A percentile compares a stretch with the other conserved stretches of the same genome.
These are phyloP conservation scores for Truncatella angustata DNA, from an alignment of 2,329 filamentous ascomycete genomes.

Conservation along the genomic window DNA sequence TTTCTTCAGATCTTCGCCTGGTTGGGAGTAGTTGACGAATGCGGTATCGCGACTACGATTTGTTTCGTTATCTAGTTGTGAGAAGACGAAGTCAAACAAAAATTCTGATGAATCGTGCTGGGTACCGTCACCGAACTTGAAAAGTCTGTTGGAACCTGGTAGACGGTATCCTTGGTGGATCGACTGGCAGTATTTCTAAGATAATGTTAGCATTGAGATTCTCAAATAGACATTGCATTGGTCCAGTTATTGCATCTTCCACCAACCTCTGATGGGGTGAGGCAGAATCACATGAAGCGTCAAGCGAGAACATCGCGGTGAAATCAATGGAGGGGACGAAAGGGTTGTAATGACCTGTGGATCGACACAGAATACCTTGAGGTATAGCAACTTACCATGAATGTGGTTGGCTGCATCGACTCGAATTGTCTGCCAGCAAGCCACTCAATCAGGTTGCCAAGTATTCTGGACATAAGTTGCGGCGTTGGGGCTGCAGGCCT, in stretches of 20 bases:
- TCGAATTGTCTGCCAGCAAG: conserved; percentile 49
- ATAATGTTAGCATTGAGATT: conserved; percentile 14
- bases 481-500: conserved; percentile 58
- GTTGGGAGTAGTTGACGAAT: conserved; percentile 9
- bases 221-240: neutral
- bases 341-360: too few species aligned
- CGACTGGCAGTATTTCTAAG: conserved; percentile 60
- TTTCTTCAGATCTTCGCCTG: conserved; percentile 16
- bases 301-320: too few species aligned
- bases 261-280: too few species aligned
- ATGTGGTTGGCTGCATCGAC: conserved; percentile 51
- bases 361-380: too few species aligned
- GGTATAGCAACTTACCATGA: conserved; percentile 55
- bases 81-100: conserved; percentile 71
- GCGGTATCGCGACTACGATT: conserved; percentile 51
- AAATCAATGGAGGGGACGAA: too few species aligned
- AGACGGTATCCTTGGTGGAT: conserved; percentile 47
- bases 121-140: conserved; percentile 64
- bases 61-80: conserved; percentile 82
- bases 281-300: too few species aligned
- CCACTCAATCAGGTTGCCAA: conserved; percentile 59
- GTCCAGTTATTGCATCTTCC: too few species aligned
- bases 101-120: conserved; percentile 96
- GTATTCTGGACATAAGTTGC: conserved; percentile 58
- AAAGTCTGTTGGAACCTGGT: neutral